These are phyloP conservation scores for Sungouiella thailandica DNA, from an alignment of 805 yeast genomes.

Conservation along the genomic window DNA sequence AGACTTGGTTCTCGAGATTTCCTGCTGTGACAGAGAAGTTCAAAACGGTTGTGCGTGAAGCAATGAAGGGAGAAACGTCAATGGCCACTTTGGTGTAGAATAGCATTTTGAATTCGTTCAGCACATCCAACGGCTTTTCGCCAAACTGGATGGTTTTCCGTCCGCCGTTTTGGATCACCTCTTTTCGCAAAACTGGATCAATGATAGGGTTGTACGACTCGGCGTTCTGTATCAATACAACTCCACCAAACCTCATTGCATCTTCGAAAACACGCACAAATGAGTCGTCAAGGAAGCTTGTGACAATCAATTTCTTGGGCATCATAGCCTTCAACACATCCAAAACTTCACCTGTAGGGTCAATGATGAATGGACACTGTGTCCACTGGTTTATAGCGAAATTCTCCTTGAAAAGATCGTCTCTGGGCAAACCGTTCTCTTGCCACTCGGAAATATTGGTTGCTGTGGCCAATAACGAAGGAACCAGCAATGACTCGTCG, in stretches of 20 bases:
- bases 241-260: conserved; percentile 78
- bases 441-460: conserved; percentile 48
- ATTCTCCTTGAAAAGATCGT: conserved; percentile 61
- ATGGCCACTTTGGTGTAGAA: conserved; percentile 59
- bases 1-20: conserved; percentile 57
- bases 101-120: conserved; percentile 56
- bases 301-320: conserved; percentile 40
- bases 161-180: conserved; percentile 64
- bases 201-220: conserved; percentile 77
- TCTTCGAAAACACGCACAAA: conserved; percentile 70
- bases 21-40: conserved; percentile 72
- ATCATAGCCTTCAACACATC: conserved; percentile 33
- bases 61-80: conserved; percentile 47
- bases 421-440: conserved; percentile 48
- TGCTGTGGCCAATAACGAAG: conserved; percentile 36
- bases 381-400: conserved; percentile 44
- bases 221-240: conserved; percentile 69
- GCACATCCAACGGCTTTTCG: conserved; percentile 57
- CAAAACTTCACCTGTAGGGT: conserved; percentile 47
- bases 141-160: conserved; percentile 60
- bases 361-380: conserved; percentile 57
- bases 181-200: conserved; percentile 55
- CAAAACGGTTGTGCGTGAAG: conserved; percentile 55
- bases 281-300: conserved; percentile 69
- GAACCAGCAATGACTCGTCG: conserved; percentile 29